Base-by-base conservation (phyloP, 129 eudicot species). In the Flaveria bidentis region DNA sequence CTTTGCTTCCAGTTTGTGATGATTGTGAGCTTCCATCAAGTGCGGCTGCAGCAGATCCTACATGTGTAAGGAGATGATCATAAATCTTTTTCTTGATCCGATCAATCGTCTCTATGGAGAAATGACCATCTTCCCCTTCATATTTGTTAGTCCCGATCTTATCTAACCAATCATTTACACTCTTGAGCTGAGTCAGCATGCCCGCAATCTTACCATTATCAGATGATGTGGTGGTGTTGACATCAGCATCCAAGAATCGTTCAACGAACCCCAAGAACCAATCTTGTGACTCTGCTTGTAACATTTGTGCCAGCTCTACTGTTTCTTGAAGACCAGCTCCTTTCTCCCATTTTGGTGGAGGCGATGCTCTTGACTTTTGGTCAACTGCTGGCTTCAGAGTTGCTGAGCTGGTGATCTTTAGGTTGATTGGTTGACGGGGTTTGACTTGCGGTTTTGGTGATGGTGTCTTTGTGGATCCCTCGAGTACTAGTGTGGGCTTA, bases 1-100 rank as follows among this genome's bases (percentile, higher is more conserved):
- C 63, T 57, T 78, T 78, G 70, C 63, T 78, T 69, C 41, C 50
- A 57, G 22, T 25, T 69, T 45, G 57, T 46, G 55, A 76, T 4
- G 83, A 20, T 69, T 72, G 86, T 22, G 96, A 70, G 50, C 83
- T 81, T 57, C 87, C 72, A 30, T 92, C 96, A 78, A 89, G 93
- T 61, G 97, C 97, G n/a, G 93, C 93, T 16, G 97, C 97, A 73
- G 97, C 96, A 44, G 93, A 92, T 45, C 86, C 97, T 9, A 89
- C 93, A 57, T 92, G 92, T 2, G 91, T 87, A 15, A 89, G 97
- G 70, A 92, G 97, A 74, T 87, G 88, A 79, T 89, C 93, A 56
- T 89, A 92, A 7, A 89, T 92, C 88, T 92, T 92, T 91, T 92
- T 89, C 67, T 91, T 82, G 79, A 89, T 81, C 56, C 93, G 67